phyloP scores from a whole-genome alignment of 2,329 filamentous ascomycete genomes.

The Byssochlamys sp. region DNA sequence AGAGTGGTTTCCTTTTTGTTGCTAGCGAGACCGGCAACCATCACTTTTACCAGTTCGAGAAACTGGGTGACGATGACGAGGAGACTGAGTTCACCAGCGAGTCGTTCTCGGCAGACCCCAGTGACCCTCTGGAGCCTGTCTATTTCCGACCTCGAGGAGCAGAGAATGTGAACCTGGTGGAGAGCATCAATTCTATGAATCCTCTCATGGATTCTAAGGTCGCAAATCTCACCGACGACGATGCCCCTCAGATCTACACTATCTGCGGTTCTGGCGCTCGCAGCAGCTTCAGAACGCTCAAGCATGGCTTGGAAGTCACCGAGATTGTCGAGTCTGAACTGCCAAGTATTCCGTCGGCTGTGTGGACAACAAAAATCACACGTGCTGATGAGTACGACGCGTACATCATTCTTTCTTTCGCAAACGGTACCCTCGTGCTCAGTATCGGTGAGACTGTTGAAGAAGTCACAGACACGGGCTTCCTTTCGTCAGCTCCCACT shows the following conservation, averaged over 20 bases:
- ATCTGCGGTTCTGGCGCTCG: conserved; percentile 80
- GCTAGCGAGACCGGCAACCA: conserved; percentile 88
- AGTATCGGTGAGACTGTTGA: conserved; percentile 96
- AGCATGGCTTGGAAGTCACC: conserved; percentile 84
- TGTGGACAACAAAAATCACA: conserved; percentile 89
- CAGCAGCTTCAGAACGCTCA: conserved; percentile 82
- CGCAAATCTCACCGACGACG: conserved; percentile 79
- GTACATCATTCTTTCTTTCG: conserved; percentile 90
- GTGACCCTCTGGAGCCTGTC: conserved; percentile 61
- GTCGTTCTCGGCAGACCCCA: conserved; percentile 66
- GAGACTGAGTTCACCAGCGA: conserved; percentile 80
- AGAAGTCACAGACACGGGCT: conserved; percentile 87
- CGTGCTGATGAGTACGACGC: conserved; percentile 76
- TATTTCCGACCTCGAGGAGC: conserved; percentile 75
- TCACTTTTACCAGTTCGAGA: conserved; percentile 93
- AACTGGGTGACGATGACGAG: conserved; percentile 88
- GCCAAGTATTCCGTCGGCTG: conserved; percentile 75
- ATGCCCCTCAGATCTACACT: conserved; percentile 92
- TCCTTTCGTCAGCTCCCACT: conserved; percentile 78
- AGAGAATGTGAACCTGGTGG: conserved; percentile 74
- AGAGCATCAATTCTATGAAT: conserved; percentile 80
- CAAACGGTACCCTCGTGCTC: conserved; percentile 78
- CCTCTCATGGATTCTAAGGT: conserved; percentile 86
- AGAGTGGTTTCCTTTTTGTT: conserved; percentile 89
- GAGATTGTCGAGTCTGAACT: conserved; percentile 93